Evolutionary conservation across 2,329 filamentous ascomycete genomes (phyloP).

Genomic region (Hypoxylon sp.): DNA sequence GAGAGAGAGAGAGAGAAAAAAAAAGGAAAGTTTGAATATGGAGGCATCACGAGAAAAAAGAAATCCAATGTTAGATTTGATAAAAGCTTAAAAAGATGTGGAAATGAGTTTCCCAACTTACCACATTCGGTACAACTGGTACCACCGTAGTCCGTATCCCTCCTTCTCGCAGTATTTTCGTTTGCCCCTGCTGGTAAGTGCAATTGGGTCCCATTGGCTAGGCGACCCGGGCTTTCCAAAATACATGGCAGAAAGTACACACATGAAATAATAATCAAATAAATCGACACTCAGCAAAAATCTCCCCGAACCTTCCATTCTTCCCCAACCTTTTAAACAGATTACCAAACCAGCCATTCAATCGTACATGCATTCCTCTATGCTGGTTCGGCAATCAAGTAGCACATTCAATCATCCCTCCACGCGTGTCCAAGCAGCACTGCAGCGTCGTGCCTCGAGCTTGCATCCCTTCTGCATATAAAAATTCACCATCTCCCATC

Average conservation of each 20-base stretch:
- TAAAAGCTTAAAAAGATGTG: slow-evolving; percentile 22
- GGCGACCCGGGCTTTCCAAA: slow-evolving; percentile 27
- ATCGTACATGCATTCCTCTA: slow-evolving; percentile 46
- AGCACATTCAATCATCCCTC: slow-evolving; percentile 46
- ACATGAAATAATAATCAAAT: slow-evolving; percentile 41
- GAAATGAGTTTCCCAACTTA: slow-evolving; percentile 31
- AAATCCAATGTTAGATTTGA: slow-evolving; percentile 15
- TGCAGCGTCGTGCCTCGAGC: slow-evolving; percentile 51
- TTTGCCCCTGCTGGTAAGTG: slow-evolving; percentile 42
- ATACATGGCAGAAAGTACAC: slow-evolving; percentile 32
- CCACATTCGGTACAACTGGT: slow-evolving; percentile 33
- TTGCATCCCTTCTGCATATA: slow-evolving; percentile 53
- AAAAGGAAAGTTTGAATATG: slow-evolving; percentile 25
- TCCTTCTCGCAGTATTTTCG: slow-evolving; percentile 29
- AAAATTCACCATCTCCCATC: slow-evolving; percentile 51
- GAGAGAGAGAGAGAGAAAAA: too few relatives aligned
- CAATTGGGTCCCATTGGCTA: slow-evolving; percentile 37
- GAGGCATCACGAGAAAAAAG: slow-evolving; percentile 30
- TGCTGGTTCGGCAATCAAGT: slow-evolving; percentile 49
- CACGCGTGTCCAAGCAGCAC: slow-evolving; percentile 47
- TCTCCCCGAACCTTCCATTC: slow-evolving; percentile 45
- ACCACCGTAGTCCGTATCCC: slow-evolving; percentile 31
- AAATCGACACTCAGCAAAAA: slow-evolving; percentile 33
- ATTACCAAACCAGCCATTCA: slow-evolving; percentile 47
- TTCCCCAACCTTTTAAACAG: slow-evolving; percentile 43